phyloP scores from a whole-genome alignment of 2,329 filamentous ascomycete genomes.

The Cladosporium colombiae region DNA sequence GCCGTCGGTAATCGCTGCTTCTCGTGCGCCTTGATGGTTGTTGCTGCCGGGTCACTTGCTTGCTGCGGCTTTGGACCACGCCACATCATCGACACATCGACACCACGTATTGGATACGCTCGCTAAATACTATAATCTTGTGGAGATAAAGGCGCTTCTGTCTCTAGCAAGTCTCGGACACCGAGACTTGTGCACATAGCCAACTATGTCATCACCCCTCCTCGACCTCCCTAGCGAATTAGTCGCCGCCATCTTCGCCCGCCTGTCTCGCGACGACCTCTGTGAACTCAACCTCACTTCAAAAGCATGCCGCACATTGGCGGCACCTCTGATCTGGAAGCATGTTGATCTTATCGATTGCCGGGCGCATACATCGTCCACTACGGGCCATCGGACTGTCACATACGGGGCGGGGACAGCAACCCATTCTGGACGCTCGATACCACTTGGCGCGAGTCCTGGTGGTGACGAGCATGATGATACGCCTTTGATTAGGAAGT shows the following conservation, averaged over 20 bases:
- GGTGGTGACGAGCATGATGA: constrained; percentile 42
- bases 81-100: background rate
- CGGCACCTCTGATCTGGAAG: constrained; percentile 44
- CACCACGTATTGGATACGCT: background rate
- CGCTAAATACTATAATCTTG: no score
- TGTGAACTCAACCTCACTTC: constrained; percentile 39
- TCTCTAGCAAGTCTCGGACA: background rate
- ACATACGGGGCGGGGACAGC: constrained; percentile 22
- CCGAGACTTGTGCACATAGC: background rate
- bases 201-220: constrained; percentile 16
- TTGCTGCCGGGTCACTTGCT: background rate
- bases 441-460: constrained; percentile 11
- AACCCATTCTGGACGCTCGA: constrained; percentile 17
- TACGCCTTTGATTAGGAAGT: constrained; percentile 45
- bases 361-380: constrained; percentile 26
- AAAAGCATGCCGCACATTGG: constrained; percentile 39
- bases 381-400: background rate
- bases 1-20: background rate
- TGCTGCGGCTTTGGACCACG: background rate
- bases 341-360: constrained; percentile 45
- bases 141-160: background rate
- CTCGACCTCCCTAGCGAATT: constrained; percentile 44
- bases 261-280: constrained; percentile 37
- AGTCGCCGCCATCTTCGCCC: constrained; percentile 41
- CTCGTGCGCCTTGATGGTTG: background rate